Evolutionary conservation across 1,139 yeast genomes (phyloP), one percentile per base, ranked within the genome.

Genomic region (Komagataea norvegica): DNA sequence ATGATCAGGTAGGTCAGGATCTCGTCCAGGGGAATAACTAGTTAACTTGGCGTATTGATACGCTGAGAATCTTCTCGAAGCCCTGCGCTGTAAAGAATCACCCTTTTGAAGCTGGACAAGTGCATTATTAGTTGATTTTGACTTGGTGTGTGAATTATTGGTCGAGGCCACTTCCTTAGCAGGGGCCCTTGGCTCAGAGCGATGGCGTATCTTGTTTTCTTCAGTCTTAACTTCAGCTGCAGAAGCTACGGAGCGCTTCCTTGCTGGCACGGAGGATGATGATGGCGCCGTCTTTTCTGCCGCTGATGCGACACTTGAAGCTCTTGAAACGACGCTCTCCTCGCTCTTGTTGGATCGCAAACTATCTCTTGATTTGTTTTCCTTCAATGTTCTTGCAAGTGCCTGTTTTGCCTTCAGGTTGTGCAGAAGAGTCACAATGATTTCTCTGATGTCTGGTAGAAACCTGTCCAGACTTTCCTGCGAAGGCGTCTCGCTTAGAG

Each of bases 1-100:
- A 13, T 42, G 47, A 25, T 46, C 47, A 2, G 61, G 59, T 3
- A 61, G 51, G 8, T 60, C 62, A 1, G 60, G 56, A 25, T 53
- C 57, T 21, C 53, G 46, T 5, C 52, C 60, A 3, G 68, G 70
- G 5, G 68, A 64, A 47, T 64, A 68, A 47, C 75, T 79, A 1
- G 88, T 70, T 18, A 85, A 68, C 51, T 83, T 85, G 1, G 95
- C 89, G 61, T 82, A 84, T 55, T 91, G 97, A 47, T 88, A 91
- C 0, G 96, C 96, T 19, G 96, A 86, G 55, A 83, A 91, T 43
- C 98, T 66, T 49, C 87, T 76, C 0, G 96, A 88, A 0, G 98
- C 98, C 44, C 96, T 73, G 47, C 98, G 72, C 61, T 84, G 95
- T 31, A 91, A 63, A 2, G 84, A 82, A 41, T 83, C 85, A 2